Evolutionary conservation across 192 early-diverging fungal species (phyloP).

Genomic region (Cladochytrium replicatum): DNA sequence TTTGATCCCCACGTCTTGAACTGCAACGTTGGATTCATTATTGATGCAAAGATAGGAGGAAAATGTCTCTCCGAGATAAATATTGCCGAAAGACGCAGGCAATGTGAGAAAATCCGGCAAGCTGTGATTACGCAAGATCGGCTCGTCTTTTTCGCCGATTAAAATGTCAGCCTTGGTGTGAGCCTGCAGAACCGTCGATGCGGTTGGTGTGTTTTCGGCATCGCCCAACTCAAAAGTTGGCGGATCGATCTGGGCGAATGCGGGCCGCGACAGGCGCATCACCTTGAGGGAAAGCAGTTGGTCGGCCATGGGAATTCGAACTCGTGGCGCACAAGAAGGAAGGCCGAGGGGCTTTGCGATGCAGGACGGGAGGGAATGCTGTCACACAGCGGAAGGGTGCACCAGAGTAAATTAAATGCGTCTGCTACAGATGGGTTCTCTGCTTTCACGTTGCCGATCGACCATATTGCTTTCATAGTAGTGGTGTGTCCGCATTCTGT

Average conservation of each 20-base stretch:
- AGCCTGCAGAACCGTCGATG: slow-evolving; percentile 6
- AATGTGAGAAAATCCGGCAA: slow-evolving; percentile 63
- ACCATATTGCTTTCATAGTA: too few species aligned
- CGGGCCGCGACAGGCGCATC: slow-evolving; percentile 77
- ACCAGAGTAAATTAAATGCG: too few species aligned
- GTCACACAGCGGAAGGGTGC: too few species aligned
- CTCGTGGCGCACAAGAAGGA: too few species aligned
- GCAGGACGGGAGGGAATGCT: too few species aligned
- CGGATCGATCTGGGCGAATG: slow-evolving; percentile 42
- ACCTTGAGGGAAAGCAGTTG: slow-evolving; percentile 83
- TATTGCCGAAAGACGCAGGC: slow-evolving; percentile 80
- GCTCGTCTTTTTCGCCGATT: slow-evolving; percentile 22
- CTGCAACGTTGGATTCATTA: slow-evolving; percentile 63
- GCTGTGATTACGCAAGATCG: slow-evolving; percentile 5
- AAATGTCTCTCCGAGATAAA: slow-evolving; percentile 93
- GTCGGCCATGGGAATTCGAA: too few species aligned
- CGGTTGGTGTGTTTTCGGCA: background rate
- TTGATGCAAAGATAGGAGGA: slow-evolving; percentile 74
- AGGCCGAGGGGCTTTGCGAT: too few species aligned
- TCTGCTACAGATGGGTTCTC: too few species aligned
- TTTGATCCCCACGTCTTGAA: slow-evolving; percentile 64
- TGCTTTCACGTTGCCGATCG: too few species aligned
- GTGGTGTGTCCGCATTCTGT: too few species aligned
- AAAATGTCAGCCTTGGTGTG: slow-evolving; percentile 13
- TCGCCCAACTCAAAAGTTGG: slow-evolving; percentile 22